Conservation (phyloP, 2,329 filamentous ascomycete species). For the Emergomyces orientalis region DNA sequence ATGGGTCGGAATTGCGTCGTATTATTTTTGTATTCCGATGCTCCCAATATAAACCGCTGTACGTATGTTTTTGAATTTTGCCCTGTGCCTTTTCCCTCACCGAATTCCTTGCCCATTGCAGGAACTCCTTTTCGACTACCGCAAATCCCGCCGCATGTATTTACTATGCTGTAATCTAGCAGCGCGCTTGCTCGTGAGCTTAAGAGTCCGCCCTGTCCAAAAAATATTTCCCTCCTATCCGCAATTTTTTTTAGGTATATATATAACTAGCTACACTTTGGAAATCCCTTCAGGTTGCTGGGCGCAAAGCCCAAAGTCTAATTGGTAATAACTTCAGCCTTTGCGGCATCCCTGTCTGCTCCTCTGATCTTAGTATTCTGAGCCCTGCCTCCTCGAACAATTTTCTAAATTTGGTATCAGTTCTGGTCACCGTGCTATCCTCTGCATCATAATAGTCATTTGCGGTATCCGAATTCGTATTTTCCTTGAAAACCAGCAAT, state of each 20-base stretch:
- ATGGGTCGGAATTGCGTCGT: background rate
- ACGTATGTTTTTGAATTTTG: background rate
- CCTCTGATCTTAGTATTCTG: constrained; percentile 57
- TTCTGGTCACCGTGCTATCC: constrained; percentile 71
- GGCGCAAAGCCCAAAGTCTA: constrained; percentile 63
- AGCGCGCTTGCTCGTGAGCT: background rate
- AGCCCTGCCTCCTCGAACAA: constrained; percentile 64
- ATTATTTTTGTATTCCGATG: background rate
- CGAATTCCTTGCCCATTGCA: background rate
- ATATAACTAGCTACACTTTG: background rate
- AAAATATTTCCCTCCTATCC: background rate
- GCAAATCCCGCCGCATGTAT: background rate
- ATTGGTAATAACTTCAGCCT: constrained; percentile 58
- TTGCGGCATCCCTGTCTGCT: constrained; percentile 63
- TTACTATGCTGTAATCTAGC: background rate
- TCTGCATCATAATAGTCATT: constrained; percentile 63
- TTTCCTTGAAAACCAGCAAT: constrained; percentile 70
- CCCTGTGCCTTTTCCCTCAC: background rate
- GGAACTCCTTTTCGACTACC: background rate
- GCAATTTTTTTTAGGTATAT: no score
- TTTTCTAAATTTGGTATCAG: constrained; percentile 59
- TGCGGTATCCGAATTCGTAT: constrained; percentile 49
- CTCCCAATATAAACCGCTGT: background rate
- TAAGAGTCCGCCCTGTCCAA: background rate
- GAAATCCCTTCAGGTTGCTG: background rate